These are phyloP conservation scores for Kwoniella sp. DNA, from an alignment of 768 basidiomycete species.

Conservation along the genomic window DNA sequence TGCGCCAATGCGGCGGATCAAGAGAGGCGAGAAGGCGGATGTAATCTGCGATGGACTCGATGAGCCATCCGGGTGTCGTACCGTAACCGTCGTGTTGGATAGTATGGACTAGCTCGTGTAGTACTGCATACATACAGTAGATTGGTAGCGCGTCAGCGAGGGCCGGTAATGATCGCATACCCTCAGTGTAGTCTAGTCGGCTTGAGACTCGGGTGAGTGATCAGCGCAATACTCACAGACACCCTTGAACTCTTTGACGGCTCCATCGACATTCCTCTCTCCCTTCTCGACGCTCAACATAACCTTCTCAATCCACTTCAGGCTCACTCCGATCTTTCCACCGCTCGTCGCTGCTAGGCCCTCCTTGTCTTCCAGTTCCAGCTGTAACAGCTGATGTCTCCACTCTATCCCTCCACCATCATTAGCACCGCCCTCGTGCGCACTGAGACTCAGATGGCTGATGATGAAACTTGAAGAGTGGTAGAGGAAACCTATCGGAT, in stretches of 20 bases:
- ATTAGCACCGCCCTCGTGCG: not conserved
- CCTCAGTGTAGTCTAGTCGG: too few species aligned
- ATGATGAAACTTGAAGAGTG: constrained; percentile 33
- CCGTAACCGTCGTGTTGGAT: constrained; percentile 45
- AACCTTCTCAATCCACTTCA: constrained; percentile 39
- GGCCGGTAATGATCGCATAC: too few species aligned
- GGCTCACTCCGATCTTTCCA: constrained; percentile 35
- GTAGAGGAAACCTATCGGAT: constrained; percentile 40
- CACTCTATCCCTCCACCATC: constrained; percentile 14
- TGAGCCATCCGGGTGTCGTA: constrained; percentile 40
- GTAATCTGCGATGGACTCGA: constrained; percentile 46
- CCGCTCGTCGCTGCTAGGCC: constrained; percentile 43
- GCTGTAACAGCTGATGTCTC: constrained; percentile 36
- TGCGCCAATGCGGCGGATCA: constrained; percentile 41
- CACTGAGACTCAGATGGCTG: constrained; percentile 17
- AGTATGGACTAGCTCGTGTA: constrained; percentile 47
- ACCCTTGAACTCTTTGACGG: constrained; percentile 46
- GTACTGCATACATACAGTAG: constrained; percentile 16
- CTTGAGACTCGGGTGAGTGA: not conserved
- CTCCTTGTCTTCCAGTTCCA: constrained; percentile 36
- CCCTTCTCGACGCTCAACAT: constrained; percentile 26
- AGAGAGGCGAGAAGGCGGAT: constrained; percentile 33
- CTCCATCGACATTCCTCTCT: constrained; percentile 20
- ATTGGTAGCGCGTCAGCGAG: not conserved
- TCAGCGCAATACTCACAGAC: constrained; percentile 35